Evolutionary conservation across 2,329 filamentous ascomycete species (phyloP).

Genomic region (Colletotrichum gloeosporioides): DNA sequence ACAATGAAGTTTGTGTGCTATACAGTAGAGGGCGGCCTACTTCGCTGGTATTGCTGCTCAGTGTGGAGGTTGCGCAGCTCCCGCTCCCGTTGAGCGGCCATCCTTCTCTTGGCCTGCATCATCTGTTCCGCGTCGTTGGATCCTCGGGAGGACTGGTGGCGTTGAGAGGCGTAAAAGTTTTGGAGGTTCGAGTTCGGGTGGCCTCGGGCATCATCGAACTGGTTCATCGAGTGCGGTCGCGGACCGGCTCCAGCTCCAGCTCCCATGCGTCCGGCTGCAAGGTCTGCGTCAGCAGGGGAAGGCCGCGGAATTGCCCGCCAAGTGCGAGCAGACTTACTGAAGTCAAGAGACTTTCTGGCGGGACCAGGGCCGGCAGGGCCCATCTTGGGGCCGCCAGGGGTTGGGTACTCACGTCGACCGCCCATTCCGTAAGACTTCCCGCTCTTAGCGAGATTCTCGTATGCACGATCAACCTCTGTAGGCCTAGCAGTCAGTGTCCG

Average conservation of each 20-base stretch:
- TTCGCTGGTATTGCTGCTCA: constrained; percentile 99
- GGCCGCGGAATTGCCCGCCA: constrained; percentile 21
- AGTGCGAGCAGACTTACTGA: constrained; percentile 28
- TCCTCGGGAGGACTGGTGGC: constrained; percentile 85
- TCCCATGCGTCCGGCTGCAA: constrained; percentile 70
- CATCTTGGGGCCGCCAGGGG: constrained; percentile 51
- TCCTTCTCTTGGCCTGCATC: constrained; percentile 98
- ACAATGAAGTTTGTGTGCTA: constrained; percentile 61
- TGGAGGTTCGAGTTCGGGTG: constrained; percentile 82
- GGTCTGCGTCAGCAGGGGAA: constrained; percentile 26
- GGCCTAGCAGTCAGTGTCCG: constrained; percentile 26
- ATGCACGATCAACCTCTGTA: constrained; percentile 91
- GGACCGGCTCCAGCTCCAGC: constrained; percentile 57
- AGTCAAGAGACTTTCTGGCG: constrained; percentile 31
- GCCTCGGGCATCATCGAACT: constrained; percentile 76
- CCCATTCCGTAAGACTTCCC: constrained; percentile 84
- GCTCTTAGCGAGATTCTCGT: constrained; percentile 95
- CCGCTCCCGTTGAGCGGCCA: constrained; percentile 98
- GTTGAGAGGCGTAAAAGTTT: constrained; percentile 92
- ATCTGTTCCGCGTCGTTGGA: constrained; percentile 94
- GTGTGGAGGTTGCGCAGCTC: constrained; percentile 99
- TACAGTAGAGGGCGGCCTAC: constrained; percentile 84
- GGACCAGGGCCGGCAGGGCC: constrained; percentile 28
- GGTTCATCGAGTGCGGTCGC: constrained; percentile 84
- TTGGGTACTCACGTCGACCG: constrained; percentile 82